phyloP scores from a whole-genome alignment of 2,329 filamentous ascomycete species.

The Chaetomium olivaceum region DNA sequence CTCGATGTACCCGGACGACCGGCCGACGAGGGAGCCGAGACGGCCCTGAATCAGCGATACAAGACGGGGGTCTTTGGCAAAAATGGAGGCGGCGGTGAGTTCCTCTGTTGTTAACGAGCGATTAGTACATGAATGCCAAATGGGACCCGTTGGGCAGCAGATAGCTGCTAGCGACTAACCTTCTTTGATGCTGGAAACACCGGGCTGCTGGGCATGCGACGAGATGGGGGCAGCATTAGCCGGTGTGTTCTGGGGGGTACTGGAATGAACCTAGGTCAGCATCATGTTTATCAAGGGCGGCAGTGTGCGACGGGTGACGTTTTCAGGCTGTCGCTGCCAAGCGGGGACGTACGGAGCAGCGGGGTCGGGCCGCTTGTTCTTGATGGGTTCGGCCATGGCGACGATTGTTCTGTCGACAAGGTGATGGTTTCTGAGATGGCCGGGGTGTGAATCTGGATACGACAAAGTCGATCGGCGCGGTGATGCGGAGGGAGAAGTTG shows the following conservation, averaged over 20 bases:
- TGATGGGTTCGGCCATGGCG: conserved; percentile 64
- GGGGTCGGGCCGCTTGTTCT: conserved; percentile 61
- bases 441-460: conserved; percentile 31
- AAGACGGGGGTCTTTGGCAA: conserved; percentile 91
- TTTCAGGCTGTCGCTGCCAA: conserved; percentile 20
- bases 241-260: conserved; percentile 97
- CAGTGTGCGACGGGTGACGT: conserved; percentile 5
- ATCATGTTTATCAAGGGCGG: conserved; percentile 21
- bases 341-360: conserved; percentile 57
- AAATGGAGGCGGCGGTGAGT: conserved; percentile 84
- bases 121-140: conserved; percentile 20
- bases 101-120: conserved; percentile 74
- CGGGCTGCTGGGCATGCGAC: conserved; percentile 93
- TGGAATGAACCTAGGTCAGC: conserved; percentile 43
- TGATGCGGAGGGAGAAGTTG: conserved; percentile 33
- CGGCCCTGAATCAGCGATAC: conserved; percentile 98
- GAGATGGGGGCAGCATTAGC: conserved; percentile 95
- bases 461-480: conserved; percentile 18
- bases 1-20: conserved; percentile 97
- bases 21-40: conserved; percentile 87
- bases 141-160: conserved; percentile 29
- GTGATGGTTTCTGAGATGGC: conserved; percentile 29
- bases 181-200: conserved; percentile 94
- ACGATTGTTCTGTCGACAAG: conserved; percentile 32
- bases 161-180: conserved; percentile 58